Base-by-base conservation (phyloP, 306 rosid genomes). In the Citrullus colocynthis region DNA sequence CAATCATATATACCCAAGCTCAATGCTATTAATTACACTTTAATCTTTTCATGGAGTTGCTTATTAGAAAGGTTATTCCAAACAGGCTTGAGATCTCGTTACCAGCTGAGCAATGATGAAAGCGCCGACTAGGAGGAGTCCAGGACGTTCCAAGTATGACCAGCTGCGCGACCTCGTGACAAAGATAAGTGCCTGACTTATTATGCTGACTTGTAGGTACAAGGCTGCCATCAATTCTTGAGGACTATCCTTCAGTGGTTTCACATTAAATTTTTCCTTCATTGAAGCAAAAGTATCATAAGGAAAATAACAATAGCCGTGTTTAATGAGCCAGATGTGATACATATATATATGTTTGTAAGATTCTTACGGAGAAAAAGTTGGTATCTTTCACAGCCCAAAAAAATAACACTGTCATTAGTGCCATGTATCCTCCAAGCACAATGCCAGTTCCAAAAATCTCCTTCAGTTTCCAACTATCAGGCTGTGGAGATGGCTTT, bases 151-250 rank as follows among this genome's bases (percentile, higher is more conserved):
- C 42, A 86, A 51, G 75, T 37, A 92, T 67, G 99, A 95, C 97
- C 96, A 95, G 89, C 99, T 86, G 65, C 99, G 97, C 37, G 99
- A 95, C 85, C 99, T 90, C 1, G 99, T 95, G 41, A 95, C 99
- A 37, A 95, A 95, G 80, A 95, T 95, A 21, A 95, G 85, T 10
- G 99, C 99, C 85, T 95, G 99, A 66, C 99, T 95, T 42, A 95
- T 85, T 81, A 95, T 95, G 86, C 99, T 95, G 79, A 95, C 99
- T 95, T 95, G 99, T 44, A 95, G 89, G 88, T 95, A 95, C 17
- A 95, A 80, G 2, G 99, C 99, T 39, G 99, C 99, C 99, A 95
- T 95, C 96, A 90, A 91, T 85, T 95, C 90, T 1, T 32, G 13
- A 2, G 56, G 55, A 45, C 16, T 84, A 0, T 37, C 0, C 2